Conservation (phyloP, 495 filamentous ascomycete species). For the Aspergillus nanangensis region DNA sequence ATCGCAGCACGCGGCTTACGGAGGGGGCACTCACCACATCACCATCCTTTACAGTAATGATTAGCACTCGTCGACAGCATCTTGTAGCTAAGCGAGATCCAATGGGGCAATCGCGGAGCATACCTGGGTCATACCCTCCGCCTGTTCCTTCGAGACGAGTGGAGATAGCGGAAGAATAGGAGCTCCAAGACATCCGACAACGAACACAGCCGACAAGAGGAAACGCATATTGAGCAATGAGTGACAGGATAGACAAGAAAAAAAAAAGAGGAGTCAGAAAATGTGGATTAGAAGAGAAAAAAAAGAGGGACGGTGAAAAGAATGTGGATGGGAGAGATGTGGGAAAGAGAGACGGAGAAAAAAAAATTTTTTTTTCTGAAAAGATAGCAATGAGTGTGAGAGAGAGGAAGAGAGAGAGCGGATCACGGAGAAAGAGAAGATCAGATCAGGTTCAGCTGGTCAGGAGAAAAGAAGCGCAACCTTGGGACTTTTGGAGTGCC, state of each 20-base stretch:
- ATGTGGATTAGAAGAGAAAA: not conserved
- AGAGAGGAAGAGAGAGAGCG: too few species aligned
- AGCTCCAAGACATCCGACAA: constrained; percentile 1
- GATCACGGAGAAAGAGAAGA: not conserved
- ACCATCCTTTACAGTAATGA: constrained; percentile 8
- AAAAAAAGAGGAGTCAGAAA: not conserved
- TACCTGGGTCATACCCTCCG: not conserved
- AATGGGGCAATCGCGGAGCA: not conserved
- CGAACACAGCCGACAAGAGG: not conserved
- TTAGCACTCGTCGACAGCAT: too few species aligned
- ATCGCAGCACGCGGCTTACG: not conserved
- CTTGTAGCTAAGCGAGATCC: not conserved
- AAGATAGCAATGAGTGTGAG: too few species aligned
- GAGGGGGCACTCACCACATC: constrained; percentile 8
- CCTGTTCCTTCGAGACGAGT: not conserved
- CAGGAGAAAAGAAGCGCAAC: not conserved
- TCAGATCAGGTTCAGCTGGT: not conserved
- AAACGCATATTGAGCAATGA: not conserved
- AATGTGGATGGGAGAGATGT: not conserved
- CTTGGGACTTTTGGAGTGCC: not conserved
- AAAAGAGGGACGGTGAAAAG: not conserved
- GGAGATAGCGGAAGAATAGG: not conserved
- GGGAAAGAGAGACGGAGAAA: not conserved
- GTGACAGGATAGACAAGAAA: not conserved
- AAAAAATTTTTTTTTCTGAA: too few species aligned